phyloP scores from a whole-genome alignment of 495 filamentous ascomycete species.

The Bathelium albidoporum region DNA sequence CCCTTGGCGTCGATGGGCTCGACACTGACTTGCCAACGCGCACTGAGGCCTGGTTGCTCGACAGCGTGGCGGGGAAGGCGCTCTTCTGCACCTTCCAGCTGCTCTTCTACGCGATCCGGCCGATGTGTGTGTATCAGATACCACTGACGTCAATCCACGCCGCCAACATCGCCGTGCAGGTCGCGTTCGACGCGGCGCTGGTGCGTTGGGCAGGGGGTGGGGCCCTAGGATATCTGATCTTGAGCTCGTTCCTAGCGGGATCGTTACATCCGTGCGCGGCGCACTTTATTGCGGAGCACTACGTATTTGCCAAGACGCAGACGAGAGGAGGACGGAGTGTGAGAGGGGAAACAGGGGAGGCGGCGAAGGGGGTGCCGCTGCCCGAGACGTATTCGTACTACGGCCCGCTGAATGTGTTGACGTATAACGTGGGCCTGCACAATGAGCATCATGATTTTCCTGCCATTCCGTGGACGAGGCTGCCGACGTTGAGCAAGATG shows the following conservation, averaged over 20 bases:
- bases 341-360: constrained; percentile 19
- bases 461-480: constrained; percentile 83
- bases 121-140: constrained; percentile 85
- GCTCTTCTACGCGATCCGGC: constrained; percentile 97
- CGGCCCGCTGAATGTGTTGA: constrained; percentile 79
- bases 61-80: constrained; percentile 93
- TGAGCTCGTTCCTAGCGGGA: constrained; percentile 86
- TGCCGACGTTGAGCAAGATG: constrained; percentile 64
- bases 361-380: constrained; percentile 48
- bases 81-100: constrained; percentile 99
- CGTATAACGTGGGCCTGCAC: constrained; percentile 94
- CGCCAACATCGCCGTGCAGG: constrained; percentile 65
- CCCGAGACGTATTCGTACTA: constrained; percentile 99
- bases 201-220: constrained; percentile 45
- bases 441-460: constrained; percentile 99
- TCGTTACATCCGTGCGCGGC: constrained; percentile 89
- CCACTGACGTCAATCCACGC: constrained; percentile 79
- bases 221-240: constrained; percentile 64
- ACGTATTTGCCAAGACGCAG: constrained; percentile 68
- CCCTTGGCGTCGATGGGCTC: constrained; percentile 88
- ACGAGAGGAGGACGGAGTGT: neutral
- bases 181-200: constrained; percentile 66
- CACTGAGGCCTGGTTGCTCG: constrained; percentile 83
- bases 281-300: constrained; percentile 99
- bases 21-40: constrained; percentile 94